Base-by-base conservation (phyloP, 2,329 filamentous ascomycete species). In the Diaporthe ilicicola region DNA sequence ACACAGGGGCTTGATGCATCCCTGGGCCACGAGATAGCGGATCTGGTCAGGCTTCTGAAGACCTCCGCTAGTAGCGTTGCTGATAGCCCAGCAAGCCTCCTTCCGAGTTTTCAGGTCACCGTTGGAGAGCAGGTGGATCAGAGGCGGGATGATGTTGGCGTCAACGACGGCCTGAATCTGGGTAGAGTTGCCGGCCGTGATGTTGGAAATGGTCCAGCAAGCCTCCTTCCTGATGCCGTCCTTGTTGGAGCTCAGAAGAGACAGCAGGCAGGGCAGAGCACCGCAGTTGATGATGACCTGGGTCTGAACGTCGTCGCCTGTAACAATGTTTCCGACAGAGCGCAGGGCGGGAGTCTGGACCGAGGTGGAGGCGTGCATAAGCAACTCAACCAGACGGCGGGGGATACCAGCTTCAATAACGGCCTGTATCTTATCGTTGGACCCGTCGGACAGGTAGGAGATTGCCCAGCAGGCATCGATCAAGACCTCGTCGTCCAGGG, bases 401-500 rank as follows among this genome's bases (percentile, higher is more conserved):
- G 96, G 96, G 74, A 99, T 99, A 76, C 96, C 95, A 54, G 95
- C 96, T 85, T 99, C 96, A 78, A 99, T 98, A 69, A 99, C 96
- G 56, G 96, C 95, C 84, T 99, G 96, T 75, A 99, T 99, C 88
- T 99, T 99, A 80, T 99, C 96, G 82, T 99, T 99, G 78, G 95
- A 94, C 53, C 96, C 96, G 82, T 99, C 96, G 3, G 96, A 98
- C 24, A 99, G 90, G 81, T 99, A 99, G 0, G 95, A 98, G 79
- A 99, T 98, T 73, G 96, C 96, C 96, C 96, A 99, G 91, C 96
- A 99, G 72, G 96, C 96, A 83, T 99, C 96, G 78, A 99, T 99
- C 73, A 99, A 87, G 71, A 99, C 96, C 82, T 99, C 96, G 76
- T 99, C 96, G 80, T 99, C 96, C 70, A 99, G 90, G 74, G 96